These are phyloP conservation scores for Candida schatavii DNA, from an alignment of 805 yeast species.

Conservation along the genomic window DNA sequence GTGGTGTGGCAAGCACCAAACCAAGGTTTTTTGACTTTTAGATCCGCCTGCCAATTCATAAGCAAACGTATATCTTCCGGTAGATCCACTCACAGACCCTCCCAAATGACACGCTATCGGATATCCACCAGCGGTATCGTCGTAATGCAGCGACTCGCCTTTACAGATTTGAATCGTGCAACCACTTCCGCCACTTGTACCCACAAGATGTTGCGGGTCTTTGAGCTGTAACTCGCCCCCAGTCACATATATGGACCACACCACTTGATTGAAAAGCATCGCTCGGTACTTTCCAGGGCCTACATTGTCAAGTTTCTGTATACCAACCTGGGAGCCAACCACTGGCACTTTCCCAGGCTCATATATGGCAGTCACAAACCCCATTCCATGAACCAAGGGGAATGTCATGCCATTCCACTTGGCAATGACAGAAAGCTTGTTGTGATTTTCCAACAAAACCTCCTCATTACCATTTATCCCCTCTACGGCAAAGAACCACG, in stretches of 20 bases:
- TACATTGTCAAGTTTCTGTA: constrained; percentile 45
- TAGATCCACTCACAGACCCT: constrained; percentile 17
- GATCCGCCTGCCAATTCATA: constrained; percentile 28
- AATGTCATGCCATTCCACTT: constrained; percentile 39
- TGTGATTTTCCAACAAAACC: constrained; percentile 23
- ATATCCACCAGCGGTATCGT: constrained; percentile 32
- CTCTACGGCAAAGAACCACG: constrained; percentile 46
- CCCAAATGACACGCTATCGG: constrained; percentile 18
- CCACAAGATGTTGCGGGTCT: constrained; percentile 44
- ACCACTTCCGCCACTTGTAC: constrained; percentile 38
- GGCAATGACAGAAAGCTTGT: constrained; percentile 32
- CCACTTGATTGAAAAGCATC: constrained; percentile 52
- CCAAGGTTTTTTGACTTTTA: constrained; percentile 26
- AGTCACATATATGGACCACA: constrained; percentile 65
- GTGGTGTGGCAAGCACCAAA: constrained; percentile 55
- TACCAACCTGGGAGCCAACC: constrained; percentile 63
- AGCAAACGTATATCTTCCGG: constrained; percentile 26
- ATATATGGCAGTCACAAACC: constrained; percentile 67
- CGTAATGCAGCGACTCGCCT: constrained; percentile 37
- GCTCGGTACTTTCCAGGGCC: constrained; percentile 50
- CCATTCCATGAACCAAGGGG: constrained; percentile 78
- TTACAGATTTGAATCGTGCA: constrained; percentile 58
- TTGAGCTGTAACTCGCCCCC: constrained; percentile 25
- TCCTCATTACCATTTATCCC: constrained; percentile 18
- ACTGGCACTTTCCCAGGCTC: constrained; percentile 45